Conservation (phyloP, 176 grass and related monocot species). For the Triticum aestivum region IWGSC_CS_RefSeq_v2.1 NC_057814.1:206707649-206708148, state of each 20-base stretch:
- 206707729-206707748: slow-evolving; percentile 65
- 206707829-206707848: slow-evolving; percentile 62
- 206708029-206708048: slow-evolving; percentile 74
- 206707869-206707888: slow-evolving; percentile 25
- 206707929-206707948: slow-evolving; percentile 77
- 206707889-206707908: slow-evolving; percentile 29
- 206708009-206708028: slow-evolving; percentile 46
- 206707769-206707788: slow-evolving; percentile 31
- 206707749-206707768: slow-evolving; percentile 61
- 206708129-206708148: slow-evolving; percentile 86
- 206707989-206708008: slow-evolving; percentile 89
- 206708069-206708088: slow-evolving; percentile 69
- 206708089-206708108: slow-evolving; percentile 66
- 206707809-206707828: slow-evolving; percentile 67
- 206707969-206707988: slow-evolving; percentile 53
- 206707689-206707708: not conserved
- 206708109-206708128: slow-evolving; percentile 44
- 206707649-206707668: not conserved
- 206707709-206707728: slow-evolving; percentile 17
- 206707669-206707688: slow-evolving; percentile 19
- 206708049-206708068: slow-evolving; percentile 72
- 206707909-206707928: slow-evolving; percentile 82
- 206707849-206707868: slow-evolving; percentile 51
- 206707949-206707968: slow-evolving; percentile 61
- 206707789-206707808: slow-evolving; percentile 42